Conservation (phyloP, 1,284 basidiomycete species). For the Porogramme epimiltina region DNA sequence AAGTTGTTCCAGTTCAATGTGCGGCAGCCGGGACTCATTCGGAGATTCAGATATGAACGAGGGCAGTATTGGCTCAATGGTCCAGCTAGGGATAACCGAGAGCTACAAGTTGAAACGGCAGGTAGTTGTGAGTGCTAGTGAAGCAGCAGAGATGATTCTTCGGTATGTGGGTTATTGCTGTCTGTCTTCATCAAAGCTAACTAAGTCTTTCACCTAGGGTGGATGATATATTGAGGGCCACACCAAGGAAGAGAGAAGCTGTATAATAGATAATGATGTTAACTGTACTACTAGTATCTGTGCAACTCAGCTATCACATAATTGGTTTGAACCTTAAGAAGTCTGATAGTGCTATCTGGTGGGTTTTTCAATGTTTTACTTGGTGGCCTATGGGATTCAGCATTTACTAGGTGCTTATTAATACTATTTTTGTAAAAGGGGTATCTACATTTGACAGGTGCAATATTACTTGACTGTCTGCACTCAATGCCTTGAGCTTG, state of each 20-base stretch:
- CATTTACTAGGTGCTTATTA: too few relatives aligned
- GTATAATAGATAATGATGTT: constrained; percentile 20
- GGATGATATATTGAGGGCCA: constrained; percentile 29
- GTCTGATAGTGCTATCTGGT: too few relatives aligned
- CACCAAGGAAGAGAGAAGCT: constrained; percentile 29
- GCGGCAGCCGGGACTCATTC: neutral
- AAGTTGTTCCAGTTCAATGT: constrained; percentile 27
- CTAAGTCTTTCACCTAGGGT: too few relatives aligned
- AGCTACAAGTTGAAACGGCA: constrained; percentile 97
- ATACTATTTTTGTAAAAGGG: too few relatives aligned
- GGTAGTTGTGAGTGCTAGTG: constrained; percentile 92
- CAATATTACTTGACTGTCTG: too few relatives aligned
- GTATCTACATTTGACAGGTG: too few relatives aligned
- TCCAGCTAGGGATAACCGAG: constrained; percentile 87
- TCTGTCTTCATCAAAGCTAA: neutral
- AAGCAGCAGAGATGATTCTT: constrained; percentile 98
- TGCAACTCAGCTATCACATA: too few relatives aligned
- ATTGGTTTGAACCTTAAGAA: too few relatives aligned
- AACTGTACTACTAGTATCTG: neutral
- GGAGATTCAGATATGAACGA: constrained; percentile 83
- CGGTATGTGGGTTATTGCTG: constrained; percentile 54
- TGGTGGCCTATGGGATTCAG: too few relatives aligned
- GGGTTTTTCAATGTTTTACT: too few relatives aligned
- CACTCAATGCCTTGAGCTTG: too few relatives aligned
- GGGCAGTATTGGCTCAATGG: constrained; percentile 89